Conservation (phyloP, 2,329 filamentous ascomycete genomes). For the Elsinoe perseae region DNA sequence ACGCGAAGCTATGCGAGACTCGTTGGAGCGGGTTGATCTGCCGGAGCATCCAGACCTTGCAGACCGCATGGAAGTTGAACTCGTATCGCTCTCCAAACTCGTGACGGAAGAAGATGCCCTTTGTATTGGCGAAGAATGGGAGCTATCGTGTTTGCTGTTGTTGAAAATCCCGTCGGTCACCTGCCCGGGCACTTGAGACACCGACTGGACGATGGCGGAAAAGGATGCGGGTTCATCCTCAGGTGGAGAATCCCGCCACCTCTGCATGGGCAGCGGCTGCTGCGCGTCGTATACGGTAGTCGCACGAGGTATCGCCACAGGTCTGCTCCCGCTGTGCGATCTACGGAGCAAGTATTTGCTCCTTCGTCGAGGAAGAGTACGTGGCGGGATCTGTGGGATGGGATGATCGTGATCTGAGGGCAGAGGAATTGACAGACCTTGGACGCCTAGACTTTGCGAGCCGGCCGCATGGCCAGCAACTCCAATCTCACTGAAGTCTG, state of each 20-base stretch:
- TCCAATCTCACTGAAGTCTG: too few relatives aligned
- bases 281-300: not conserved
- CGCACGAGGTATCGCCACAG: not conserved
- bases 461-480: too few relatives aligned
- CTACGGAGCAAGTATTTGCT: not conserved
- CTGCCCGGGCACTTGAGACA: constrained; percentile 27
- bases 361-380: not conserved
- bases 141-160: not conserved
- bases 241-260: constrained; percentile 62
- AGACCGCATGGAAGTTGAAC: constrained; percentile 8
- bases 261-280: constrained; percentile 47
- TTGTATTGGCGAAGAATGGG: constrained; percentile 38
- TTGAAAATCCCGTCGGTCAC: constrained; percentile 29
- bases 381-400: not conserved
- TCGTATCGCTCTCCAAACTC: constrained; percentile 43
- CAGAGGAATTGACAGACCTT: too few relatives aligned
- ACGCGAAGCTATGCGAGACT: not conserved
- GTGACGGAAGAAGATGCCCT: constrained; percentile 46
- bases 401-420: not conserved
- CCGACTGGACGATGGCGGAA: constrained; percentile 57
- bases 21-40: constrained; percentile 33
- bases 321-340: not conserved
- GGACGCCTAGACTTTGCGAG: too few relatives aligned
- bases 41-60: constrained; percentile 52
- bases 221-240: constrained; percentile 61